A percentile compares a stretch with the other conserved stretches of the same genome.
phyloP scores from a whole-genome alignment of 129 eudicot species.

The Helianthus tuberosus region DNA sequence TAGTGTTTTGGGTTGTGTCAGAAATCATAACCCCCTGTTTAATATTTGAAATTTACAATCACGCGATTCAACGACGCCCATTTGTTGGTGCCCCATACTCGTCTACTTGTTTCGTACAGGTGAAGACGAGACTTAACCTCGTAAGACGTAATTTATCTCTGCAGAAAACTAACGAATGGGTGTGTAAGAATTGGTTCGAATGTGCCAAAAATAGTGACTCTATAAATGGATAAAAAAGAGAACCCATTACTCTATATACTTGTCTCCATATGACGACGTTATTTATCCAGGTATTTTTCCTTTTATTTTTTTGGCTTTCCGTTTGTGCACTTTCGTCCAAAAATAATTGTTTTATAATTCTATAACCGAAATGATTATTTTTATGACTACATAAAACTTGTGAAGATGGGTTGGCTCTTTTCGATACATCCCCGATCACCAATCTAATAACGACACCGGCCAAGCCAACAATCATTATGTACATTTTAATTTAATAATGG shows the following conservation, averaged over 20 bases:
- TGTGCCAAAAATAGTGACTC: slow-evolving; percentile 11
- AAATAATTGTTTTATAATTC: not conserved
- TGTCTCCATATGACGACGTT: slow-evolving; percentile 2
- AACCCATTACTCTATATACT: slow-evolving; percentile 14
- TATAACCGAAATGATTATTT: not conserved
- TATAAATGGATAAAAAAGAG: slow-evolving; percentile 8
- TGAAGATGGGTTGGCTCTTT: slow-evolving; percentile 20
- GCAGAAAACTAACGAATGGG: slow-evolving; percentile 1
- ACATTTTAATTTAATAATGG: too few relatives aligned
- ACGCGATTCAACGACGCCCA: not conserved
- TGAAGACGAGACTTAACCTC: slow-evolving; percentile 10
- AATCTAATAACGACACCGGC: slow-evolving; percentile 22
- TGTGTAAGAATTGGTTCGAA: slow-evolving; percentile 1
- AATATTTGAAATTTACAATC: too few relatives aligned
- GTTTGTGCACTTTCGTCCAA: not conserved
- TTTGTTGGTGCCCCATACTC: not conserved
- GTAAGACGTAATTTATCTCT: slow-evolving; percentile 17
- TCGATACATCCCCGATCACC: slow-evolving; percentile 6
- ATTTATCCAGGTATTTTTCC: not conserved
- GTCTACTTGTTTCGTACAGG: not conserved
- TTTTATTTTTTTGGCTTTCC: not conserved
- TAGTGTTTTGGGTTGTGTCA: too few relatives aligned
- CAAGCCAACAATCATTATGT: not conserved
- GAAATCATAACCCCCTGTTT: too few relatives aligned
- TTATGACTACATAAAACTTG: not conserved